These are phyloP conservation scores for Penicillium nordicum DNA, from an alignment of 2,329 filamentous ascomycete genomes.

Conservation along the genomic window DNA sequence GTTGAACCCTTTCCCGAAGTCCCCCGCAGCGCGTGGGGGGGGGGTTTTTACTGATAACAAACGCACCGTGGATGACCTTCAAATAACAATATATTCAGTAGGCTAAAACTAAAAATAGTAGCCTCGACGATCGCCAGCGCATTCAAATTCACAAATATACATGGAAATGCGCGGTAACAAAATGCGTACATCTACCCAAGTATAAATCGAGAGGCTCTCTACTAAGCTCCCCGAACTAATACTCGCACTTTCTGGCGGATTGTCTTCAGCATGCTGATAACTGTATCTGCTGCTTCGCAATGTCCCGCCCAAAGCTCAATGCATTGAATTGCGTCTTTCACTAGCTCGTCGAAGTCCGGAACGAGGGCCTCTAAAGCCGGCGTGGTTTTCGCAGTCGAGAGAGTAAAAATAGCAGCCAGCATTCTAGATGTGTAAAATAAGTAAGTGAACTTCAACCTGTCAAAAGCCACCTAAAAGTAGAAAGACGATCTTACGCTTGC, in stretches of 20 bases:
- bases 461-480: background rate
- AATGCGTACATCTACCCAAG: background rate
- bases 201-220: background rate
- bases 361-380: slow-evolving; percentile 13
- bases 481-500: slow-evolving; percentile 13
- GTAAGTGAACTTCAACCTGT: background rate
- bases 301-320: slow-evolving; percentile 13
- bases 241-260: slow-evolving; percentile 16
- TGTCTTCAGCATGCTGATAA: slow-evolving; percentile 16
- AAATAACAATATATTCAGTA: background rate
- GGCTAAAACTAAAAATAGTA: background rate
- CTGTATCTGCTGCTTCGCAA: slow-evolving; percentile 14
- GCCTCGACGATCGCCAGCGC: background rate
- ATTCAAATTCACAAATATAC: background rate
- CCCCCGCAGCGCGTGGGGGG: background rate
- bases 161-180: background rate
- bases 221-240: background rate
- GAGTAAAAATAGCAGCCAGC: slow-evolving; percentile 16
- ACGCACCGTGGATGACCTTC: background rate
- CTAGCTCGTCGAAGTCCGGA: slow-evolving; percentile 14
- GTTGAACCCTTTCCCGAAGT: background rate
- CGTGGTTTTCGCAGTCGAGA: slow-evolving; percentile 17
- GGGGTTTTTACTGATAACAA: background rate
- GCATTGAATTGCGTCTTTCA: slow-evolving; percentile 11
- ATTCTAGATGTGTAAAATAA: slow-evolving; percentile 4